Evolutionary conservation across 148 eudicot species (phyloP).

Genomic region (Euryodendron excelsum): DNA sequence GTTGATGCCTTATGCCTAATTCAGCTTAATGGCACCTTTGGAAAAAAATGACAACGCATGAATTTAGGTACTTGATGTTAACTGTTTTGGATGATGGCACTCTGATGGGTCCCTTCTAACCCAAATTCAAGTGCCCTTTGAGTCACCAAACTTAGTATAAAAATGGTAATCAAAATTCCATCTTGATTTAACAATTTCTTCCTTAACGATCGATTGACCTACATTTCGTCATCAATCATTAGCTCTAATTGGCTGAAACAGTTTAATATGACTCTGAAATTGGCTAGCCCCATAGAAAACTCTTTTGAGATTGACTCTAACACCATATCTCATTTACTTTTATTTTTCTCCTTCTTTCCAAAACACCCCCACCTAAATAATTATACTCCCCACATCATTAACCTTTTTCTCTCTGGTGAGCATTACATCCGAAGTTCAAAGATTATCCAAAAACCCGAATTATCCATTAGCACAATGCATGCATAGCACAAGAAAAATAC

Average conservation of each 20-base stretch:
- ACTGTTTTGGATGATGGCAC: slow-evolving; percentile 19
- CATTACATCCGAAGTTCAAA: slow-evolving; percentile 19
- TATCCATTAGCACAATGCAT: slow-evolving; percentile 16
- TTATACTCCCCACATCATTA: slow-evolving; percentile 24
- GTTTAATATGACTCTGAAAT: slow-evolving; percentile 19
- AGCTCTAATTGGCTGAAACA: slow-evolving; percentile 14
- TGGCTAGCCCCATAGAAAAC: slow-evolving; percentile 4
- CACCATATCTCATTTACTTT: slow-evolving; percentile 12
- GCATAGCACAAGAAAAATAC: neutral
- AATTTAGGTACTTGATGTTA: slow-evolving; percentile 16
- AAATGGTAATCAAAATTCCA: slow-evolving; percentile 9
- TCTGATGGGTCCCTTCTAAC: slow-evolving; percentile 11
- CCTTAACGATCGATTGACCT: no score
- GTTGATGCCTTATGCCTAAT: slow-evolving; percentile 4
- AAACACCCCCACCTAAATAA: slow-evolving; percentile 12
- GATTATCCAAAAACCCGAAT: slow-evolving; percentile 17
- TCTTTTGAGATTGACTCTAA: slow-evolving; percentile 26
- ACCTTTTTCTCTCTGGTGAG: neutral
- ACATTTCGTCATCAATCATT: slow-evolving; percentile 33
- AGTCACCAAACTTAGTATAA: slow-evolving; percentile 29
- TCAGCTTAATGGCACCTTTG: slow-evolving; percentile 5
- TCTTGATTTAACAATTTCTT: no score
- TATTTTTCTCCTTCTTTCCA: slow-evolving; percentile 11
- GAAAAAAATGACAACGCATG: neutral
- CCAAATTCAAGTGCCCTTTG: slow-evolving; percentile 28